Base-by-base conservation (phyloP, 202 grass and related monocot species). In the Schoenoplectus tabernaemontani region DNA sequence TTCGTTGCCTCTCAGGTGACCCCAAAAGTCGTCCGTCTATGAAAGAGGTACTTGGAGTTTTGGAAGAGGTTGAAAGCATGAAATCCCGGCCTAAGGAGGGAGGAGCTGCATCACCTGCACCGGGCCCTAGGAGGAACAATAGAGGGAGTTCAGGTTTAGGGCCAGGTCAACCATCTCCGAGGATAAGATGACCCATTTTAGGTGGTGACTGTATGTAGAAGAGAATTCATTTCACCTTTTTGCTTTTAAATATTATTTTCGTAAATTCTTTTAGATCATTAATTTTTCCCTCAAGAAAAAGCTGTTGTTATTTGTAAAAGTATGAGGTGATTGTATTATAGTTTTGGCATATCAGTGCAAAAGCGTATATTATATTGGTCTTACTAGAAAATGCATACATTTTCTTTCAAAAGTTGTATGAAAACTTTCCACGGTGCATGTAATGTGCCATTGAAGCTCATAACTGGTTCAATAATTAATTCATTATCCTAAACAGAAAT, bases 11-110 rank as follows among this genome's bases (percentile, higher is more conserved):
- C 34, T 44, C 32, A 26, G 53, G 80, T 20, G 86, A 94, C 7
- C 87, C 84, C 72, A 97, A 89, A 84, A 84, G 73, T 23, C 83
- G 95, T 26, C 95, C 95, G 0, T 82, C 83, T 59, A 97, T 97
- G 95, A 81, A 82, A 57, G 91, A 97, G 26, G 95, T 97, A 26
- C 68, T 97, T 56, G 65, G 34, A 3, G 82, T 68, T 73, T 85
- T 97, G 11, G 88, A 92, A 87, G 89, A 86, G 37, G 85, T 97
- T 83, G 84, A 94, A 41, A 56, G 78, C 30, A 72, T 63, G 83
- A 85, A 41, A 64, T 20, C n/a, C 41, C 81, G 80, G 9, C 69
- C 82, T 2, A 83, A 33, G 17, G 86, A 79, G 0, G 78, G 57
- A 66, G 75, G 33, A 32, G 73, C 81, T 16, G 66, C 87, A 41